Conservation (phyloP, 768 basidiomycete genomes). For the Tylopilus sp. region DNA sequence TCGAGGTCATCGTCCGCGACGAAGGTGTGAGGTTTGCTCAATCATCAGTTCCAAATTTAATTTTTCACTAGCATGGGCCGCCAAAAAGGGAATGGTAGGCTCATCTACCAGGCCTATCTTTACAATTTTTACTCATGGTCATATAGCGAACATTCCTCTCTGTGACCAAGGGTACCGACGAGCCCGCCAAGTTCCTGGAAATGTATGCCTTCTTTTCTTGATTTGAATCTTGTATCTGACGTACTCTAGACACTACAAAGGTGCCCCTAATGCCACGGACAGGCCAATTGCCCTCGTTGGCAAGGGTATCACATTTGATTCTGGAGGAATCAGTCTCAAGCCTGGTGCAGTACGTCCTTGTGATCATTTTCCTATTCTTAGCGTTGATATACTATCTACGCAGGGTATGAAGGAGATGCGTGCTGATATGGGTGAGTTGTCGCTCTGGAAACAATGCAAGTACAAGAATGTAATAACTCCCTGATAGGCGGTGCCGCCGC, state of each 20-base stretch:
- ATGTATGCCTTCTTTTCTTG: slow-evolving; percentile 44
- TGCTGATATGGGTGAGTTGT: slow-evolving; percentile 72
- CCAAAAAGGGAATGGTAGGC: slow-evolving; percentile 75
- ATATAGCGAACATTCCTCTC: slow-evolving; percentile 78
- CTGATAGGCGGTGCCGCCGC: slow-evolving; percentile 70
- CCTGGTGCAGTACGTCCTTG: slow-evolving; percentile 51
- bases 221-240: background rate
- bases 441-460: no score
- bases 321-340: slow-evolving; percentile 85
- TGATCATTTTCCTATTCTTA: background rate
- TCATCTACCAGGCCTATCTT: background rate
- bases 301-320: slow-evolving; percentile 89
- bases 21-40: slow-evolving; percentile 45
- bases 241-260: slow-evolving; percentile 68
- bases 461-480: background rate
- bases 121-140: background rate
- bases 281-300: slow-evolving; percentile 76
- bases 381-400: background rate
- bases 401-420: slow-evolving; percentile 84
- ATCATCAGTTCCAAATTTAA: background rate
- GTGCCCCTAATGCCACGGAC: slow-evolving; percentile 52
- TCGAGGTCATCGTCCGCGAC: slow-evolving; percentile 68
- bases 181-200: slow-evolving; percentile 86
- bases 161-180: slow-evolving; percentile 75
- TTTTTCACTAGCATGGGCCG: slow-evolving; percentile 63